Conservation (phyloP, 768 basidiomycete genomes). For the Mycena filopes region DNA sequence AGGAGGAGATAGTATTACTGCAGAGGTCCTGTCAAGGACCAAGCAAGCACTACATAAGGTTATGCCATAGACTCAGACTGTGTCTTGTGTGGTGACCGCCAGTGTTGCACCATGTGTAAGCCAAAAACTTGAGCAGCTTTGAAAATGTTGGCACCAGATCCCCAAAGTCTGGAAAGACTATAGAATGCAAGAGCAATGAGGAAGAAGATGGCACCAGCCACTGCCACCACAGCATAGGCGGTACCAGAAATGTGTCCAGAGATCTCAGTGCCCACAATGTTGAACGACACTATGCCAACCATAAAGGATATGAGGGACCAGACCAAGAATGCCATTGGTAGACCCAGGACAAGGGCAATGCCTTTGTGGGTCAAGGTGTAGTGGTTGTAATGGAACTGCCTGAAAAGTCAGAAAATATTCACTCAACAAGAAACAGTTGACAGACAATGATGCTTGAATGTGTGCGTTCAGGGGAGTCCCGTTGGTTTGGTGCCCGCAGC, state of each 20-base stretch:
- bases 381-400: slow-evolving; percentile 16
- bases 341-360: slow-evolving; percentile 11
- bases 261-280: slow-evolving; percentile 15
- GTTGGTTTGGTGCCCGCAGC: slow-evolving; percentile 8
- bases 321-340: slow-evolving; percentile 24
- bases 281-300: slow-evolving; percentile 19
- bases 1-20: too few species aligned
- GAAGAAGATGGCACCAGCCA: slow-evolving; percentile 6
- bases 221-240: slow-evolving; percentile 17
- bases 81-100: neutral
- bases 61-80: neutral
- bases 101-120: neutral
- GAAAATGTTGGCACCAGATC: too few species aligned
- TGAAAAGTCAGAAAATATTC: neutral
- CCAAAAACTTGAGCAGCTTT: too few species aligned
- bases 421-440: neutral
- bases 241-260: neutral
- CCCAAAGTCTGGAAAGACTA: slow-evolving; percentile 17
- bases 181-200: slow-evolving; percentile 6
- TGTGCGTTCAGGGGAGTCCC: slow-evolving; percentile 7
- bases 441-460: slow-evolving; percentile 1
- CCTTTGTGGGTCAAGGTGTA: slow-evolving; percentile 18
- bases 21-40: too few species aligned
- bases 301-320: slow-evolving; percentile 19
- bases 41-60: too few species aligned